These are phyloP conservation scores for Termitomyces sp. DNA, from an alignment of 768 basidiomycete species.

Conservation along the genomic window DNA sequence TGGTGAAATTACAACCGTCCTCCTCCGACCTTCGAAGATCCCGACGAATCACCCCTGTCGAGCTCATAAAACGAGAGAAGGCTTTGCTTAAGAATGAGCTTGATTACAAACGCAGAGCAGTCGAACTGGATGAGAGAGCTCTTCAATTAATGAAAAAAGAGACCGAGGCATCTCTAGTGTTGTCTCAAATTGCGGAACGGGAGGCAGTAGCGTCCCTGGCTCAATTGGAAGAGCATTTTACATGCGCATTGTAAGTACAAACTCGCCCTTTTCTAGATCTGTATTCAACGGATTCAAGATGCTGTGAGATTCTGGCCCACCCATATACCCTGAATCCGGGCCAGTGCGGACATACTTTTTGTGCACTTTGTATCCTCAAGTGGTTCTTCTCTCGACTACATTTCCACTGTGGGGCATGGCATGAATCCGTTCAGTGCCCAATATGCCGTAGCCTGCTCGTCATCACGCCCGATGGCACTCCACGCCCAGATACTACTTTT, in stretches of 20 bases:
- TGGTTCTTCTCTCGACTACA: conserved; percentile 69
- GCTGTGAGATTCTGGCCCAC: conserved; percentile 59
- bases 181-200: conserved; percentile 35
- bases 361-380: conserved; percentile 58
- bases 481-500: conserved; percentile 44
- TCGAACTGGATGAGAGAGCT: conserved; percentile 36
- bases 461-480: conserved; percentile 44
- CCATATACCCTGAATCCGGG: conserved; percentile 52
- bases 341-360: conserved; percentile 65
- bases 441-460: conserved; percentile 53
- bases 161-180: conserved; percentile 31
- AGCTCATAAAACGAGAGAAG: conserved; percentile 32
- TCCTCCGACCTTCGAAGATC: conserved; percentile 28
- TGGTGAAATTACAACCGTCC: conserved; percentile 11
- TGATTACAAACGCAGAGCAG: conserved; percentile 29
- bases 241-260: conserved; percentile 52
- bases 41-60: conserved; percentile 31
- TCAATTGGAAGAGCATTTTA: conserved; percentile 57
- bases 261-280: not conserved
- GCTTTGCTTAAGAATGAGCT: conserved; percentile 30
- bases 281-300: conserved; percentile 30
- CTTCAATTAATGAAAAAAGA: conserved; percentile 32
- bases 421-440: conserved; percentile 61
- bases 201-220: conserved; percentile 37
- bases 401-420: conserved; percentile 59